A percentile compares a stretch with the other conserved stretches of the same genome.
These are phyloP conservation scores for Didymella segeticola DNA, from an alignment of 2,329 filamentous ascomycete species.

Conservation along the genomic window DNA sequence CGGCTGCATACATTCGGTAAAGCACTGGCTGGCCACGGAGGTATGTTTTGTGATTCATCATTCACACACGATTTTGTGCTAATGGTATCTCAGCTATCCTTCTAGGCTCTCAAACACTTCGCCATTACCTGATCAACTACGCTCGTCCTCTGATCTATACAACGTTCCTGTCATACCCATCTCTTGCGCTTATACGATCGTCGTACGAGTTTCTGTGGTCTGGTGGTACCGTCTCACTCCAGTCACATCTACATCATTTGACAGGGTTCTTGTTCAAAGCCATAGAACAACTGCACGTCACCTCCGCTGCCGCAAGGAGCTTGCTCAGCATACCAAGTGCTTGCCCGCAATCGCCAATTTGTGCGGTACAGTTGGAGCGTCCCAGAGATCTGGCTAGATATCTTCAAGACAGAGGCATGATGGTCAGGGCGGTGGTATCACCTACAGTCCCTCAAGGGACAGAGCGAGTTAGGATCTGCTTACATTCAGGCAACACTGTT, in stretches of 20 bases:
- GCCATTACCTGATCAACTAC: constrained; percentile 48
- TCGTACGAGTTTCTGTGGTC: constrained; percentile 38
- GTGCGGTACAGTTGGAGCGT: constrained; percentile 39
- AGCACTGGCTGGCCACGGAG: constrained; percentile 71
- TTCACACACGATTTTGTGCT: background rate
- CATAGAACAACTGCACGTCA: constrained; percentile 21
- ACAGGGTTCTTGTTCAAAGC: constrained; percentile 29
- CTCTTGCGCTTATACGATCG: constrained; percentile 50
- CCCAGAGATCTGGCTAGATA: constrained; percentile 37
- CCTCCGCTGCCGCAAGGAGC: constrained; percentile 14
- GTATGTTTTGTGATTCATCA: constrained; percentile 53
- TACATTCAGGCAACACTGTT: constrained; percentile 53
- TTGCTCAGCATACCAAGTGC: constrained; percentile 31
- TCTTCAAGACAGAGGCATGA: constrained; percentile 40
- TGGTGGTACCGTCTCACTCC: constrained; percentile 30
- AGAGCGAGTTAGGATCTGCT: constrained; percentile 49
- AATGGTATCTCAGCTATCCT: constrained; percentile 33
- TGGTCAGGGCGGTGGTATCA: constrained; percentile 48
- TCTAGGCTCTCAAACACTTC: constrained; percentile 38
- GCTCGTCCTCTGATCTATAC: constrained; percentile 52
- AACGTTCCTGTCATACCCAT: constrained; percentile 52
- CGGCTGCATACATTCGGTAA: constrained; percentile 72
- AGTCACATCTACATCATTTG: constrained; percentile 33
- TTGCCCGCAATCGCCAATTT: constrained; percentile 42
- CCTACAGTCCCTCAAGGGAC: constrained; percentile 52